phyloP scores from a whole-genome alignment of 2,329 filamentous ascomycete genomes.

The Colletotrichum liaoningense region DNA sequence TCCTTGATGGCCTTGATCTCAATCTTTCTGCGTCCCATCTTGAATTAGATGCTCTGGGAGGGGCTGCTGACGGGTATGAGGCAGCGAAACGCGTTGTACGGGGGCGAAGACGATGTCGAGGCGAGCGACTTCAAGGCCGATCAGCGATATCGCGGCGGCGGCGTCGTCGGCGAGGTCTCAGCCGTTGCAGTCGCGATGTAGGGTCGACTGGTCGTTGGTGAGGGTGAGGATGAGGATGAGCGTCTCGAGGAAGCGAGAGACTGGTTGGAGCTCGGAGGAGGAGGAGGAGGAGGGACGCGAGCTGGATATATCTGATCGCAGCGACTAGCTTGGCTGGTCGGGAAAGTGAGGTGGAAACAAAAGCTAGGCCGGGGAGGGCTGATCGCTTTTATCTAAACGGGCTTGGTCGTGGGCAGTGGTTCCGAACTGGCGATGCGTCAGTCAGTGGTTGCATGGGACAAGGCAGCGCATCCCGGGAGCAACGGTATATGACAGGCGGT shows the following conservation, averaged over 20 bases:
- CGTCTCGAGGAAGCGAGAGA: conserved; percentile 9
- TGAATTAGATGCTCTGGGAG: conserved; percentile 39
- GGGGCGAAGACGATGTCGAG: conserved; percentile 13
- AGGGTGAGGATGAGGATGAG: neutral
- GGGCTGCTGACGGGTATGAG: conserved; percentile 1
- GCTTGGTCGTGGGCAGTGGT: conserved; percentile 23
- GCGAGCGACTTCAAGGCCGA: conserved; percentile 14
- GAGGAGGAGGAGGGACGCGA: neutral
- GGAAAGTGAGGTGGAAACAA: conserved; percentile 22
- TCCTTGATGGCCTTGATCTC: conserved; percentile 99
- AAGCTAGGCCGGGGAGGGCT: conserved; percentile 18
- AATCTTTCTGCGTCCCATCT: conserved; percentile 98
- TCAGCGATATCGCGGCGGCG: conserved; percentile 24
- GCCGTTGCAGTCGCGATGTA: conserved; percentile 10
- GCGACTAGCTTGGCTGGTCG: conserved; percentile 31
- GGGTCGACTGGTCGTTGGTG: conserved; percentile 19
- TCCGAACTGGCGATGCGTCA: conserved; percentile 29
- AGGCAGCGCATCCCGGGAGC: conserved; percentile 26
- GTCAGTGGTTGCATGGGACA: conserved; percentile 14
- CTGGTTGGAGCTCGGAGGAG: conserved; percentile 22
- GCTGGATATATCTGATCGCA: conserved; percentile 15
- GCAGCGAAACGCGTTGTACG: neutral
- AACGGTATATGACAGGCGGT: conserved; percentile 18
- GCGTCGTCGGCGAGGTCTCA: conserved; percentile 26
- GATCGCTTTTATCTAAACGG: conserved; percentile 36